These are phyloP conservation scores for Pleurotus ostreatus DNA, from an alignment of 768 basidiomycete species.

Conservation along the genomic window DNA sequence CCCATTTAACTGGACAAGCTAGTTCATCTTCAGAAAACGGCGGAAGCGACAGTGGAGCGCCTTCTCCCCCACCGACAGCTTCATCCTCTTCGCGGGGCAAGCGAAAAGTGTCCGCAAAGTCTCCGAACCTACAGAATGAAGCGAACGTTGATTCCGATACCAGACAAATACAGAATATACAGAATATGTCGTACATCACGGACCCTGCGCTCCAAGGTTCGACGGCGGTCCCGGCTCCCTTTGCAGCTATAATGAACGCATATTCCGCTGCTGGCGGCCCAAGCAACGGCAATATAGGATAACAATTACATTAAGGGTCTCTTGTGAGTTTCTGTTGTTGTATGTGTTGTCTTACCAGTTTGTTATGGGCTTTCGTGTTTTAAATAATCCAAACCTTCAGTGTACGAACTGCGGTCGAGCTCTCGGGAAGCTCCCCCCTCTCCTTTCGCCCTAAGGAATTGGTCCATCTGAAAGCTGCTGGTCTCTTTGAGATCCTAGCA, in stretches of 20 bases:
- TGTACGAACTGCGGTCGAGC: not conserved
- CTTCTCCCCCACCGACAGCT: slow-evolving; percentile 6
- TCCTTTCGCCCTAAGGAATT: not conserved
- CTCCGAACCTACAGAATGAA: not conserved
- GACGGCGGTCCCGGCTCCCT: slow-evolving; percentile 43
- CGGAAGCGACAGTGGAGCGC: not conserved
- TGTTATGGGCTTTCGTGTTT: not conserved
- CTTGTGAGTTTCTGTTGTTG: not conserved
- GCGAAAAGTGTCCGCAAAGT: slow-evolving; percentile 1
- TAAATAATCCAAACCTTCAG: too few species aligned
- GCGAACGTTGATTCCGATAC: not conserved
- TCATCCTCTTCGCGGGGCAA: slow-evolving; percentile 7
- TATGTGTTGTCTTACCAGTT: not conserved
- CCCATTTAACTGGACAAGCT: slow-evolving; percentile 7
- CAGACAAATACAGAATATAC: not conserved
- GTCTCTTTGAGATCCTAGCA: not conserved
- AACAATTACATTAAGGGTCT: not conserved
- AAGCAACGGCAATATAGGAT: slow-evolving; percentile 12
- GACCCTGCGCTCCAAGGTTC: not conserved
- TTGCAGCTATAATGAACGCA: slow-evolving; percentile 73
- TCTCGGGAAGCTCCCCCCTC: not conserved
- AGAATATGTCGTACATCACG: not conserved
- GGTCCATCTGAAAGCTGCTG: not conserved
- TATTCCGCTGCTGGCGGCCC: slow-evolving; percentile 35
- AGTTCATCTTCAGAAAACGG: slow-evolving; percentile 9